phyloP scores from a whole-genome alignment of 768 basidiomycete genomes.

The Candolleomyces eurysporus region DNA sequence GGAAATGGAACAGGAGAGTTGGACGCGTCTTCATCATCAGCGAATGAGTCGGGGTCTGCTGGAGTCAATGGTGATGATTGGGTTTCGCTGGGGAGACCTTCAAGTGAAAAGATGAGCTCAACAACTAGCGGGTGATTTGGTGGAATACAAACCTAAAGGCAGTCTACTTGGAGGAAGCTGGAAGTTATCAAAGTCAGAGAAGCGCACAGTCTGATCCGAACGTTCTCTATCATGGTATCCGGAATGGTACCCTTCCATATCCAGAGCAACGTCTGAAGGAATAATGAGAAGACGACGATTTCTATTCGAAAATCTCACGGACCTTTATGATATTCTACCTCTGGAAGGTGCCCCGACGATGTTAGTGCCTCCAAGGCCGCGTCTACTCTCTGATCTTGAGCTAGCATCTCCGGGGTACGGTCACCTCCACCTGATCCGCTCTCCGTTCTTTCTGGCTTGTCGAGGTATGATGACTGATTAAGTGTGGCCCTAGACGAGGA shows the following conservation, averaged over 20 bases:
- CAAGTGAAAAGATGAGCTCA: no score
- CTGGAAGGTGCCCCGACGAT: constrained; percentile 46
- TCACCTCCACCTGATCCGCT: constrained; percentile 22
- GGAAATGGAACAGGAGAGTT: constrained; percentile 20
- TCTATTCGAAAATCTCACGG: constrained; percentile 2
- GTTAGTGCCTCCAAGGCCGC: constrained; percentile 45
- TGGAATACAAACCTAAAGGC: neutral
- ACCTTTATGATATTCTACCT: constrained; percentile 65
- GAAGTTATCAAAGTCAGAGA: constrained; percentile 17
- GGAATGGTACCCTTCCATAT: constrained; percentile 80
- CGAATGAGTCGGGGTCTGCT: constrained; percentile 18
- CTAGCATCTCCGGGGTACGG: constrained; percentile 30
- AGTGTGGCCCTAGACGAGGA: constrained; percentile 32
- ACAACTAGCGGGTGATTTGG: no score
- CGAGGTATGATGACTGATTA: constrained; percentile 18
- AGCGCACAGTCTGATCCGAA: constrained; percentile 42
- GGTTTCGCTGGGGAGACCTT: neutral
- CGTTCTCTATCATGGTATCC: constrained; percentile 31
- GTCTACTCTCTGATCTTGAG: constrained; percentile 46
- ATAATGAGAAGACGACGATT: neutral
- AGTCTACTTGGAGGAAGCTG: constrained; percentile 16
- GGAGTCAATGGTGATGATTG: constrained; percentile 9
- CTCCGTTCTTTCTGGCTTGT: neutral
- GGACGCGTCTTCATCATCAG: constrained; percentile 15
- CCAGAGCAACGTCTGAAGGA: constrained; percentile 68